These are phyloP conservation scores for Solanum hybrid DNA, from an alignment of 305 asterid species.

Conservation along the genomic window DNA sequence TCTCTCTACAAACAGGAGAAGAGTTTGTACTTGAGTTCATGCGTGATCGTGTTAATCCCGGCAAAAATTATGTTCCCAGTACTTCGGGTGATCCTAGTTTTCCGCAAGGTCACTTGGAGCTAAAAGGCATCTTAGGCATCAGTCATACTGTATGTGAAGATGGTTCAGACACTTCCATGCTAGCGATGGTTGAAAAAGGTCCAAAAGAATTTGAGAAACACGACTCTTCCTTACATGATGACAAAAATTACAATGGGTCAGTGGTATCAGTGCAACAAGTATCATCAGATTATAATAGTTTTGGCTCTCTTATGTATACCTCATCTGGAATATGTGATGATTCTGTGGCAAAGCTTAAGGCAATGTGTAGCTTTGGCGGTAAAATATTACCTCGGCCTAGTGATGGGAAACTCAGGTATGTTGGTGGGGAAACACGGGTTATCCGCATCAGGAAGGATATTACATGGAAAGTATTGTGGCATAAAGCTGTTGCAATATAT, in stretches of 20 bases:
- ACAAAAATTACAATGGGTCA: conserved; percentile 29
- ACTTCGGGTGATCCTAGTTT: conserved; percentile 36
- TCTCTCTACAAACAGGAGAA: conserved; percentile 74
- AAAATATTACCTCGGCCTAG: conserved; percentile 66
- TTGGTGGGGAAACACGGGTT: conserved; percentile 80
- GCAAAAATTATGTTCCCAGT: conserved; percentile 34
- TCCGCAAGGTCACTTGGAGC: conserved; percentile 44
- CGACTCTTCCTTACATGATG: conserved; percentile 26
- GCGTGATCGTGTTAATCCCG: conserved; percentile 52
- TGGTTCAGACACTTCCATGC: conserved; percentile 44
- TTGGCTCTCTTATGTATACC: conserved; percentile 21
- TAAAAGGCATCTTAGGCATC: conserved; percentile 43
- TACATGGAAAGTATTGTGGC: conserved; percentile 55
- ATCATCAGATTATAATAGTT: conserved; percentile 29
- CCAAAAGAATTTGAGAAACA: conserved; percentile 23
- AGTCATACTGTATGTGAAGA: conserved; percentile 34
- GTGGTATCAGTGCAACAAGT: conserved; percentile 18
- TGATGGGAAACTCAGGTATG: conserved; percentile 75
- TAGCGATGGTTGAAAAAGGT: conserved; percentile 25
- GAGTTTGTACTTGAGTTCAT: conserved; percentile 69
- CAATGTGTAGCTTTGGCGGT: conserved; percentile 77
- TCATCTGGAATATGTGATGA: conserved; percentile 49
- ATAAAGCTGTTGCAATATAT: conserved; percentile 37
- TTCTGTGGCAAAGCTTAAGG: conserved; percentile 41
- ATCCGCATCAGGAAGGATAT: conserved; percentile 55